Evolutionary conservation across 2,329 filamentous ascomycete species (phyloP).

Genomic region (Colletotrichum simmondsii): DNA sequence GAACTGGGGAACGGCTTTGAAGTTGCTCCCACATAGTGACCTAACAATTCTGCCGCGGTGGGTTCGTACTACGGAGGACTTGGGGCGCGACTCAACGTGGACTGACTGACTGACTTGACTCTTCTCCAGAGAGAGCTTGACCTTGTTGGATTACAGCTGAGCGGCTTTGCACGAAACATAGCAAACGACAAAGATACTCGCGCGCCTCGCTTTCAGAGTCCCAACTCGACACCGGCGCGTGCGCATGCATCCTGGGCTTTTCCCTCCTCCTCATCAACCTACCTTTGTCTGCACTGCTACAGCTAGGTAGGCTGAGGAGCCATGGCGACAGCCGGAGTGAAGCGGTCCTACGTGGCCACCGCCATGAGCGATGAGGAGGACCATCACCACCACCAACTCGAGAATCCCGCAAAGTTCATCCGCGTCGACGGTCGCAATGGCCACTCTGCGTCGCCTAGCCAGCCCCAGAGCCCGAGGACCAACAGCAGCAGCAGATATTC

Average conservation of each 20-base stretch:
- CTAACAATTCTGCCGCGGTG: slow-evolving; percentile 6
- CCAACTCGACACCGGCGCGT: slow-evolving; percentile 12
- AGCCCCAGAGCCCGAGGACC: slow-evolving; percentile 30
- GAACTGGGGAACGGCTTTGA: slow-evolving; percentile 14
- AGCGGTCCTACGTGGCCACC: slow-evolving; percentile 50
- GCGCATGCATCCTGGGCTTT: slow-evolving; percentile 15
- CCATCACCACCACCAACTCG: slow-evolving; percentile 32
- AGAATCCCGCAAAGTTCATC: slow-evolving; percentile 26
- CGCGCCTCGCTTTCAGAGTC: background rate
- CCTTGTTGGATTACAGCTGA: slow-evolving; percentile 6
- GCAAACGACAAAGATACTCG: background rate
- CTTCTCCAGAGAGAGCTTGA: background rate
- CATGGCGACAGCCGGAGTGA: slow-evolving; percentile 50
- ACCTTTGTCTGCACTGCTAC: slow-evolving; percentile 12
- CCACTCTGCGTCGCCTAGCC: slow-evolving; percentile 17
- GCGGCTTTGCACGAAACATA: slow-evolving; percentile 8
- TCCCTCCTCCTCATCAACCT: slow-evolving; percentile 4
- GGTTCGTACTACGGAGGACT: background rate
- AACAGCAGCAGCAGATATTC: slow-evolving; percentile 27
- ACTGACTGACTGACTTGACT: background rate
- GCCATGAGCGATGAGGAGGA: slow-evolving; percentile 43
- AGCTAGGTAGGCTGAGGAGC: slow-evolving; percentile 8
- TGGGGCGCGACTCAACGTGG: background rate
- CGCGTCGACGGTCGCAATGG: slow-evolving; percentile 26
- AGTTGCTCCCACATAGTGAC: background rate